These are phyloP conservation scores for Coffea canephora DNA, from an alignment of 257 asterid species.

Conservation along the genomic window DNA sequence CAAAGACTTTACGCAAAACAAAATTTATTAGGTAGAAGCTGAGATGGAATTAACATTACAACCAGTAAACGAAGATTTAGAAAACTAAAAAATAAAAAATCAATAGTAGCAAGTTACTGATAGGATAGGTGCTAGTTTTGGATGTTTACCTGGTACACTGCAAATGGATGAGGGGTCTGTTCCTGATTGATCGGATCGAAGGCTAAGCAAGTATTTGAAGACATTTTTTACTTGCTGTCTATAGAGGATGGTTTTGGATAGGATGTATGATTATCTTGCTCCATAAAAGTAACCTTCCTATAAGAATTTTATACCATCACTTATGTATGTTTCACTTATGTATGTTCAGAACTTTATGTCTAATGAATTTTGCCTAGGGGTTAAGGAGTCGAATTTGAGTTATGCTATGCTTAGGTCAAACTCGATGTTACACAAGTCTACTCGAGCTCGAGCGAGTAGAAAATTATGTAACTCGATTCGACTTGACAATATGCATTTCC, in stretches of 20 bases:
- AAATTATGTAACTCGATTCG: no score
- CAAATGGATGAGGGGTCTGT: background rate
- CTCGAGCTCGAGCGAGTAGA: no score
- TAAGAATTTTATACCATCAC: no score
- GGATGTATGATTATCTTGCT: no score
- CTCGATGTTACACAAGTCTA: no score
- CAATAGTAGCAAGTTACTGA: background rate
- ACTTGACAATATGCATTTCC: no score
- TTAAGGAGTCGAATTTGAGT: no score
- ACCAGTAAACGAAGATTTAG: background rate
- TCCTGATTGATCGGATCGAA: background rate
- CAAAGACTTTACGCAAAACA: background rate
- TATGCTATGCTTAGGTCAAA: no score
- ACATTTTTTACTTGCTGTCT: background rate
- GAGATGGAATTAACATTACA: no score
- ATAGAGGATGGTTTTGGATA: background rate
- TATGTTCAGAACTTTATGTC: background rate
- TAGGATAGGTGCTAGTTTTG: background rate
- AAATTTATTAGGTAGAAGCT: background rate
- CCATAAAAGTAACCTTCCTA: no score
- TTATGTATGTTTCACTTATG: no score
- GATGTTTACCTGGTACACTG: background rate
- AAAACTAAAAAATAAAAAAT: background rate
- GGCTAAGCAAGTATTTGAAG: background rate
- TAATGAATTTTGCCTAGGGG: background rate